phyloP scores from a whole-genome alignment of 768 basidiomycete species.

The Tricholoma saponaceum region DNA sequence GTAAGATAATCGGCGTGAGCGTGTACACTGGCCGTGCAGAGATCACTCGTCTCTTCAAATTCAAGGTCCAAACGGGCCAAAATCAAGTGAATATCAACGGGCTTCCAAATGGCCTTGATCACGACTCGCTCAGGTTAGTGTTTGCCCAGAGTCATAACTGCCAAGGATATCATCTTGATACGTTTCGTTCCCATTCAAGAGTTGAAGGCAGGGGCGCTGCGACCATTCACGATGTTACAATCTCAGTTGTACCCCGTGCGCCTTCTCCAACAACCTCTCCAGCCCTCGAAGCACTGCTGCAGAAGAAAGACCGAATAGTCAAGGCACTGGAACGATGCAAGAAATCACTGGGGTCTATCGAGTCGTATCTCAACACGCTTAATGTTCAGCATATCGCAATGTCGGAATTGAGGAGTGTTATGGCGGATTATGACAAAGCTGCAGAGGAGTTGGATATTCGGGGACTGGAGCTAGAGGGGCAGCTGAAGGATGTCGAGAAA shows the following conservation, averaged over 20 bases:
- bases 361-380: constrained; percentile 32
- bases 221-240: constrained; percentile 42
- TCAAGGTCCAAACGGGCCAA: constrained; percentile 32
- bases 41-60: constrained; percentile 35
- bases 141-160: not conserved
- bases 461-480: constrained; percentile 23
- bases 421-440: constrained; percentile 29
- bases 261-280: constrained; percentile 21
- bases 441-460: constrained; percentile 30
- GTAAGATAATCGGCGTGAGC: constrained; percentile 35
- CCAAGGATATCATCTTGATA: not conserved
- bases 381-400: constrained; percentile 27
- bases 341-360: constrained; percentile 23
- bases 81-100: constrained; percentile 37
- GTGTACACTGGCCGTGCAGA: constrained; percentile 40
- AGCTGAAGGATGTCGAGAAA: constrained; percentile 19
- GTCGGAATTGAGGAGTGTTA: constrained; percentile 21
- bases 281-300: constrained; percentile 19
- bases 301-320: constrained; percentile 18
- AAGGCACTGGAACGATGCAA: constrained; percentile 28
- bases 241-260: constrained; percentile 20
- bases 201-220: constrained; percentile 43
- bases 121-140: constrained; percentile 24
- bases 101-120: constrained; percentile 32
- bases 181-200: constrained; percentile 16